phyloP scores from a whole-genome alignment of 192 early-diverging fungal genomes.

The Coemansia aciculifera region DNA sequence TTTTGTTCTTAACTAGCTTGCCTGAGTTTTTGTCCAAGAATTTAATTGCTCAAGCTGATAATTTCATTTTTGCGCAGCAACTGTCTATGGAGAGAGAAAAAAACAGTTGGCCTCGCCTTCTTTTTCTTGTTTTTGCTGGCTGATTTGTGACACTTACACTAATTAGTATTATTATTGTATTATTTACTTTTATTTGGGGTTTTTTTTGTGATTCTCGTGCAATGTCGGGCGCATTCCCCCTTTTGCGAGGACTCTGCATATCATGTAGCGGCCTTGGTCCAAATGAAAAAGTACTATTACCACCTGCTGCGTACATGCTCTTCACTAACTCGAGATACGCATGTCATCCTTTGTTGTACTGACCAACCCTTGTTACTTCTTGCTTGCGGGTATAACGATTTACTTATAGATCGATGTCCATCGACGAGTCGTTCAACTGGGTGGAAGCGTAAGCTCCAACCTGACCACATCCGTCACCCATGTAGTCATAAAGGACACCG shows the following conservation, averaged over 20 bases:
- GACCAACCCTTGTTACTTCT: background rate
- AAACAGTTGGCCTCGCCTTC: too few species aligned
- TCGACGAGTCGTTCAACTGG: slow-evolving; percentile 38
- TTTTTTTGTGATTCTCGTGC: too few species aligned
- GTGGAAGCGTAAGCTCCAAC: slow-evolving; percentile 36
- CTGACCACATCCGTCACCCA: slow-evolving; percentile 49
- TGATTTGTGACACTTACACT: too few species aligned
- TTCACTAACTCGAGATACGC: background rate
- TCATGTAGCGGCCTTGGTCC: slow-evolving; percentile 48
- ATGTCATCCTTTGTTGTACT: background rate
- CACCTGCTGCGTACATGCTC: too few species aligned
- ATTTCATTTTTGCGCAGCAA: background rate
- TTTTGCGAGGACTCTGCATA: slow-evolving; percentile 39
- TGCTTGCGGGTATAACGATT: background rate
- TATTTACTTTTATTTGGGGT: background rate
- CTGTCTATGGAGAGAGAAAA: background rate
- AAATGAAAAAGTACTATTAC: slow-evolving; percentile 33
- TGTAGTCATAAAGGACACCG: slow-evolving; percentile 32
- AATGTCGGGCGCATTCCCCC: slow-evolving; percentile 23
- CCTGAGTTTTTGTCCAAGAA: background rate
- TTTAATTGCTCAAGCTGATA: too few species aligned
- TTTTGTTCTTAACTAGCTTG: background rate
- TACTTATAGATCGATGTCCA: slow-evolving; percentile 29
- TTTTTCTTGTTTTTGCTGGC: too few species aligned
- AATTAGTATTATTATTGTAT: too few species aligned